Percentiles rank a stretch among this genome's conserved stretches.
These are phyloP conservation scores for Hygrophoropsis aurantiaca DNA, from an alignment of 768 basidiomycete genomes.

Conservation along the genomic window DNA sequence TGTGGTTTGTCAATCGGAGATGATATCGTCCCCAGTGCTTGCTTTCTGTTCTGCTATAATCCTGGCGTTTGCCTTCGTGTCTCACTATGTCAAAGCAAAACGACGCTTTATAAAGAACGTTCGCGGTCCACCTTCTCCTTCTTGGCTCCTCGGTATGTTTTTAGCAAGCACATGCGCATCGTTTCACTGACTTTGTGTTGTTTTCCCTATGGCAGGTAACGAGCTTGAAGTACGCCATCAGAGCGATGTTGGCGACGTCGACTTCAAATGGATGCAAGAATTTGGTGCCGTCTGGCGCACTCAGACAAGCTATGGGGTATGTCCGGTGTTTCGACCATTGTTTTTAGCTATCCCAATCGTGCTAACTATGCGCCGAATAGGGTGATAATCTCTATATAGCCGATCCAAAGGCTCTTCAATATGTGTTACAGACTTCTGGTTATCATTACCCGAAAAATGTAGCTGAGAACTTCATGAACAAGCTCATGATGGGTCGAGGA, in stretches of 20 bases:
- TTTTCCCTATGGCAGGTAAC: slow-evolving; percentile 15
- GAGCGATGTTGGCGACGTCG: slow-evolving; percentile 28
- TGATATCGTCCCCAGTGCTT: too few relatives aligned
- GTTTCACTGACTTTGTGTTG: neutral
- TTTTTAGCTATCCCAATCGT: neutral
- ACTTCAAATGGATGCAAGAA: slow-evolving; percentile 25
- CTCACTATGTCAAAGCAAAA: slow-evolving; percentile 51
- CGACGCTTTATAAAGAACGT: slow-evolving; percentile 8
- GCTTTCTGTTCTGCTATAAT: slow-evolving; percentile 35
- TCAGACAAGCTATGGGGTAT: slow-evolving; percentile 11
- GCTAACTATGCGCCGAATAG: slow-evolving; percentile 7
- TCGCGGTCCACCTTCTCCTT: slow-evolving; percentile 5
- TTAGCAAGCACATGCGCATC: slow-evolving; percentile 25
- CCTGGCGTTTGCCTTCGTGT: slow-evolving; percentile 57
- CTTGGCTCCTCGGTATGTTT: slow-evolving; percentile 24
- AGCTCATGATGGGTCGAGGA: slow-evolving; percentile 21
- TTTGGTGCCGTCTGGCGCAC: slow-evolving; percentile 25
- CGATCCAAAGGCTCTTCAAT: slow-evolving; percentile 28
- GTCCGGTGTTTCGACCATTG: neutral
- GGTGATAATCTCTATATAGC: slow-evolving; percentile 27
- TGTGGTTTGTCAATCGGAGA: too few relatives aligned
- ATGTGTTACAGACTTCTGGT: slow-evolving; percentile 24
- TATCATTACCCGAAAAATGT: slow-evolving; percentile 25
- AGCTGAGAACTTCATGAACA: slow-evolving; percentile 2
- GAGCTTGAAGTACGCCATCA: slow-evolving; percentile 19